phyloP scores from a whole-genome alignment of 805 yeast species.

The Candida oleophila region DNA sequence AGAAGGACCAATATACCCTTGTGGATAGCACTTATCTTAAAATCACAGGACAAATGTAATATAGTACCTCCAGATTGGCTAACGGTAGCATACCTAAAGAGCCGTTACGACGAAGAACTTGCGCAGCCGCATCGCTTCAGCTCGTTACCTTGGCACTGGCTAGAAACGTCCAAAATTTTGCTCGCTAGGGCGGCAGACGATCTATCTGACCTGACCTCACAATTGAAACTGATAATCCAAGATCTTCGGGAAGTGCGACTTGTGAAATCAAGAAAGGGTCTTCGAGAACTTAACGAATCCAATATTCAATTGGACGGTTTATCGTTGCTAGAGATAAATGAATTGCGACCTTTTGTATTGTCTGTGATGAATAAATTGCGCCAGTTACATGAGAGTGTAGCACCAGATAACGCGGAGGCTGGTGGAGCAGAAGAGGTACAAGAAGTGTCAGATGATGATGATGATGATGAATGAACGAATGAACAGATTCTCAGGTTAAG shows the following conservation, averaged over 20 bases:
- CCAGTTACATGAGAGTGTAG: constrained; percentile 43
- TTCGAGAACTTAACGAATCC: constrained; percentile 73
- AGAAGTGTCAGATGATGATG: constrained; percentile 9
- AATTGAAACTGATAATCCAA: constrained; percentile 67
- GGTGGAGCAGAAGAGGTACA: constrained; percentile 15
- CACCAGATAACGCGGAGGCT: constrained; percentile 8
- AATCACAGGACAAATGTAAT: constrained; percentile 82
- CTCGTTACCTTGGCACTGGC: constrained; percentile 83
- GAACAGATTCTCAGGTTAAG: too few relatives aligned
- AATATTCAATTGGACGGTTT: constrained; percentile 82
- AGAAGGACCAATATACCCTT: constrained; percentile 70
- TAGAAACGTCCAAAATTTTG: constrained; percentile 71
- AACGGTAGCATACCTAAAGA: constrained; percentile 49
- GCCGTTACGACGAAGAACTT: constrained; percentile 65
- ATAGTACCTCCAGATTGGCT: constrained; percentile 89
- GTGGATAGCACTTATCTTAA: constrained; percentile 84
- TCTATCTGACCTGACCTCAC: constrained; percentile 68
- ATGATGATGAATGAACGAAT: too few relatives aligned
- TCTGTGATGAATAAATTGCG: constrained; percentile 77
- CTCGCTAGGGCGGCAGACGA: constrained; percentile 77
- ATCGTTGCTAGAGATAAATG: constrained; percentile 83
- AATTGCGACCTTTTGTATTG: constrained; percentile 78
- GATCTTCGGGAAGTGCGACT: constrained; percentile 83
- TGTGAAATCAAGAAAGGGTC: constrained; percentile 78
- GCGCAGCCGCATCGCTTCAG: constrained; percentile 59